Evolutionary conservation across 2,329 filamentous ascomycete species (phyloP).

Genomic region (Diaporthe humulicola): DNA sequence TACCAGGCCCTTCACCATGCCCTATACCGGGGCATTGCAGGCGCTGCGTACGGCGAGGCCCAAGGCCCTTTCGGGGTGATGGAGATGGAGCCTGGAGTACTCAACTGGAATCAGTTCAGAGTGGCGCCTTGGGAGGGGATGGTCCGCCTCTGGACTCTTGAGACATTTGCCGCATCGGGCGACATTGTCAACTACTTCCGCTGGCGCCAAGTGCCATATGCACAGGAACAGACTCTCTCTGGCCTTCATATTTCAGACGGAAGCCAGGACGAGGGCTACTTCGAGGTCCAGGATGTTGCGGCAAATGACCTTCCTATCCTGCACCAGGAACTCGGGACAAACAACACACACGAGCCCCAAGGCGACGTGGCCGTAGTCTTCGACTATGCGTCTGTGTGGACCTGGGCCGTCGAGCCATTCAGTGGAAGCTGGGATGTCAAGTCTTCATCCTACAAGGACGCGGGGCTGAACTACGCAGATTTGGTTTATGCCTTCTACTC

Average conservation of each 20-base stretch:
- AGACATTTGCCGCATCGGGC: slow-evolving; percentile 42
- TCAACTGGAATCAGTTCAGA: slow-evolving; percentile 44
- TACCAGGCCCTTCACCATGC: slow-evolving; percentile 43
- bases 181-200: slow-evolving; percentile 44
- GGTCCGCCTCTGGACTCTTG: slow-evolving; percentile 44
- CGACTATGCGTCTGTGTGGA: slow-evolving; percentile 43
- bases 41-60: slow-evolving; percentile 41
- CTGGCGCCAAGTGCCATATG: slow-evolving; percentile 45
- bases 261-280: slow-evolving; percentile 41
- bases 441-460: slow-evolving; percentile 38
- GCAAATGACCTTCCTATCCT: slow-evolving; percentile 41
- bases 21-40: slow-evolving; percentile 42
- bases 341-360: slow-evolving; percentile 37
- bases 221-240: slow-evolving; percentile 44
- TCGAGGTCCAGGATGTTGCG: slow-evolving; percentile 39
- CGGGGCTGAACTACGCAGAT: slow-evolving; percentile 40
- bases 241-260: slow-evolving; percentile 42
- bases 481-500: slow-evolving; percentile 43
- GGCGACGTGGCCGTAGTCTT: slow-evolving; percentile 42
- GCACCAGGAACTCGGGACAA: slow-evolving; percentile 1
- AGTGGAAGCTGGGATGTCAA: slow-evolving; percentile 44
- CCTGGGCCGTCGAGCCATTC: slow-evolving; percentile 44
- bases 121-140: slow-evolving; percentile 42
- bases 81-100: slow-evolving; percentile 45
- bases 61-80: slow-evolving; percentile 43